Evolutionary conservation across 2,329 filamentous ascomycete species (phyloP), one percentile per base, ranked within the genome.

Genomic region (Zalaria sp.): DNA sequence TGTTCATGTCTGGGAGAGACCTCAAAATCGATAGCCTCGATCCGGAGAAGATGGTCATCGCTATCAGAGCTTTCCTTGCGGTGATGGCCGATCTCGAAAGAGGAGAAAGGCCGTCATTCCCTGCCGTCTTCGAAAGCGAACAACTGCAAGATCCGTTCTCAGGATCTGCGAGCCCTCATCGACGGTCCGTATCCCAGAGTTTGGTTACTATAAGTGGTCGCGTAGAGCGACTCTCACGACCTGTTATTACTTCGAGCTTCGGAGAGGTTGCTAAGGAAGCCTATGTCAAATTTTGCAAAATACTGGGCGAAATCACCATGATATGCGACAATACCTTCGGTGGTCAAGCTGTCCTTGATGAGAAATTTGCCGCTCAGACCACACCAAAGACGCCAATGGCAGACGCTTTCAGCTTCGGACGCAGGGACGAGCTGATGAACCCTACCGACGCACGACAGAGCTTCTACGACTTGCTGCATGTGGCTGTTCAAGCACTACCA

Each of bases 291-390:
- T 98, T 98, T 52, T 96, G 89, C 57, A 86, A 94, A 57, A 89
- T 98, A 25, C 67, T 98, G 5, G 91, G 89, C 26, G 93, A 94
- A 57, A 93, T 98, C 43, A 94, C 88, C 2, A 83, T 96, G 36
- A 81, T 96, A 29, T 98, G 91, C 61, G 91, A 98, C 59, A 91
- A 94, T 53, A 83, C 89, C 0, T 98, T 98, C 64, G 93, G 91
- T 40, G 91, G 91, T 1, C 91, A 98, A 64, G 91, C 89, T 28
- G 85, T 86, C 0, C 63, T 96, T 38, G 91, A 98, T 55, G 93
- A 98, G 60, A 96, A 95, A 56, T 94, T 96, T 57, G 83, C 75
- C 46, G 79, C 82, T 37, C 77, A 83, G 5, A 80, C 82, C 0
- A 83, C 83, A 0, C 88, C 91, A 0, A 96, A 96, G 60, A 98